Evolutionary conservation across 345 rosid genomes (phyloP).

Genomic region (Melaleuca alternifolia): DNA sequence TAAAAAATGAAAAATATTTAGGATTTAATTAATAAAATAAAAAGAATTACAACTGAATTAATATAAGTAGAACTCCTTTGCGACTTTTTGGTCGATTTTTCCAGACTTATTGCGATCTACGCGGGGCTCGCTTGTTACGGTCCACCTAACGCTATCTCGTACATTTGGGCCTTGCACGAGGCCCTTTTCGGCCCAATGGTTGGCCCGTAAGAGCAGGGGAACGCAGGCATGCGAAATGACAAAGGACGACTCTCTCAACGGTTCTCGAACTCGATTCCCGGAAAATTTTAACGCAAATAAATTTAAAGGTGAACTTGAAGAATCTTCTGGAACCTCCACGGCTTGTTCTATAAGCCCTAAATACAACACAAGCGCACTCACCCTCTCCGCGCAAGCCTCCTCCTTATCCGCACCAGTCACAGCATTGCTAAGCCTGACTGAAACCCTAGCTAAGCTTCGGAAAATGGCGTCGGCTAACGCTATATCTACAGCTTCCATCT

Average conservation of each 20-base stretch:
- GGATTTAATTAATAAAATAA: too few species aligned
- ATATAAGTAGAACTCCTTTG: too few species aligned
- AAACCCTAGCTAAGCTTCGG: background rate
- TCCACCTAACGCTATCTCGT: background rate
- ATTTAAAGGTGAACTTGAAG: constrained; percentile 6
- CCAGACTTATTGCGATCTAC: too few species aligned
- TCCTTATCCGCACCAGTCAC: background rate
- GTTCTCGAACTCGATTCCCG: background rate
- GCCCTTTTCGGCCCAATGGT: background rate
- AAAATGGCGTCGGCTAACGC: constrained; percentile 77
- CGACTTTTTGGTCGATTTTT: too few species aligned
- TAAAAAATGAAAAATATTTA: too few species aligned
- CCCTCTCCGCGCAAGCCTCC: background rate
- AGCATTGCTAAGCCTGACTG: background rate
- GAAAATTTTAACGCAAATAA: background rate
- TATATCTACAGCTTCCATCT: constrained; percentile 50
- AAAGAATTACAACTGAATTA: too few species aligned
- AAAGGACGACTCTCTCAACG: background rate
- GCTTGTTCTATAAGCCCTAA: constrained; percentile 36
- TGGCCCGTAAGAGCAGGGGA: background rate
- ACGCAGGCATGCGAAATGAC: background rate
- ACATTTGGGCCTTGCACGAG: background rate
- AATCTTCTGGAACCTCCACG: constrained; percentile 51
- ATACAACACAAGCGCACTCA: background rate
- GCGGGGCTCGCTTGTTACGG: too few species aligned